phyloP scores from a whole-genome alignment of 768 basidiomycete genomes.

The Calvatia gigantea region DNA sequence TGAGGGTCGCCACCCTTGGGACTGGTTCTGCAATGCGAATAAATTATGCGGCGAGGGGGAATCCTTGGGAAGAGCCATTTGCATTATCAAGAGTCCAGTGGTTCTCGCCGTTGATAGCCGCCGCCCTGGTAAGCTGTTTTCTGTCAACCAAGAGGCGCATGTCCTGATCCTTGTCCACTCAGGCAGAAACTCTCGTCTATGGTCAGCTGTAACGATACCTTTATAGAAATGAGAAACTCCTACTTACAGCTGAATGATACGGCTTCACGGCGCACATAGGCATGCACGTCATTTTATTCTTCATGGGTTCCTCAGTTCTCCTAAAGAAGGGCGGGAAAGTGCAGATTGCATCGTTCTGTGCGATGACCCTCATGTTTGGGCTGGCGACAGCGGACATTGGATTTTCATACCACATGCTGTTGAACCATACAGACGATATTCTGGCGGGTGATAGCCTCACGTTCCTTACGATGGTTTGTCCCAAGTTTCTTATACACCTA shows the following conservation, averaged over 20 bases:
- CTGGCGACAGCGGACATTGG: conserved; percentile 32
- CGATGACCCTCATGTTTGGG: conserved; percentile 30
- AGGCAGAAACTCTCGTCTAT: background rate
- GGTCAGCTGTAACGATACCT: background rate
- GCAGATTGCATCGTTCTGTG: conserved; percentile 28
- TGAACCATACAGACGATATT: conserved; percentile 15
- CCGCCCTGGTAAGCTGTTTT: background rate
- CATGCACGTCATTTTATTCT: conserved; percentile 33
- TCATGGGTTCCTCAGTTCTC: conserved; percentile 29
- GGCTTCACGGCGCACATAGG: too few species aligned
- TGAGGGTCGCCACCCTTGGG: background rate
- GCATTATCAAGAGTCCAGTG: background rate
- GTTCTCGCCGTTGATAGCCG: background rate
- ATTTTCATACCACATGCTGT: conserved; percentile 28
- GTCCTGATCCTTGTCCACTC: background rate
- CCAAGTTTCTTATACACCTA: conserved; percentile 33
- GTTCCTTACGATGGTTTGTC: conserved; percentile 19
- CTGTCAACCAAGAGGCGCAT: background rate
- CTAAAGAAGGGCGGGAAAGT: conserved; percentile 19
- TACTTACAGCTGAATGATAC: too few species aligned
- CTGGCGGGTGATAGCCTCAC: conserved; percentile 14
- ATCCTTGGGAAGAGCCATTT: background rate
- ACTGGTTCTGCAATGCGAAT: background rate
- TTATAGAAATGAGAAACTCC: too few species aligned
- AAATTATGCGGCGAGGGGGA: background rate